These are phyloP conservation scores for Entomophthora muscae DNA, from an alignment of 371 early-diverging fungal genomes.

Conservation along the genomic window DNA sequence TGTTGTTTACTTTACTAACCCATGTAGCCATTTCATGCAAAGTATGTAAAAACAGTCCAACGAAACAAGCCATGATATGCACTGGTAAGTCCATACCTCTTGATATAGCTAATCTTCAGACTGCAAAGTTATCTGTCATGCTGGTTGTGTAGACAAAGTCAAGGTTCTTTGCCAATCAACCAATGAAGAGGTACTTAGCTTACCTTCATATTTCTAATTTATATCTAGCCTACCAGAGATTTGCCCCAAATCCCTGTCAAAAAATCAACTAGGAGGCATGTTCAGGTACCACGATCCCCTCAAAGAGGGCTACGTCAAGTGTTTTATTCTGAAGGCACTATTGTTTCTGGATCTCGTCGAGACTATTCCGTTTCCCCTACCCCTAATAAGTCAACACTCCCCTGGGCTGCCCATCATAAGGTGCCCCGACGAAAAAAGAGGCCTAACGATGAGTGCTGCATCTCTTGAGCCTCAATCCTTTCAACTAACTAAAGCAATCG, in stretches of 20 bases:
- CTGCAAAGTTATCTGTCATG: slow-evolving; percentile 21
- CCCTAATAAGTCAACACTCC: not conserved
- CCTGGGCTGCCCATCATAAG: not conserved
- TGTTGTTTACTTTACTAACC: not conserved
- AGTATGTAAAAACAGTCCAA: slow-evolving; percentile 17
- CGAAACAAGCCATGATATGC: slow-evolving; percentile 20
- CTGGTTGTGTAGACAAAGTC: slow-evolving; percentile 12
- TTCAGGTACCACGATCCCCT: not conserved
- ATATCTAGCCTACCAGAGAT: not conserved
- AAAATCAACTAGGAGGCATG: not conserved
- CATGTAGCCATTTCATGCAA: slow-evolving; percentile 18
- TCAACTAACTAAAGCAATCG: no score
- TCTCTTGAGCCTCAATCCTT: not conserved
- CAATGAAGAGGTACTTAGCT: not conserved
- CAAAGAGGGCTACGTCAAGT: not conserved
- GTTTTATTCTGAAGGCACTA: not conserved
- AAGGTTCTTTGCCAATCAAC: not conserved
- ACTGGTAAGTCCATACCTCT: slow-evolving; percentile 16
- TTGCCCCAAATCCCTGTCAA: not conserved
- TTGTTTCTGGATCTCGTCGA: not conserved
- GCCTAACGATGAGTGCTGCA: not conserved
- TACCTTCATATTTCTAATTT: not conserved
- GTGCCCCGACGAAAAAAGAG: not conserved
- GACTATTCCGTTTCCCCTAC: not conserved
- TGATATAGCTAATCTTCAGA: slow-evolving; percentile 11